Base-by-base conservation (phyloP, 192 early-diverging fungal species). In the Coemansia sp. region DNA sequence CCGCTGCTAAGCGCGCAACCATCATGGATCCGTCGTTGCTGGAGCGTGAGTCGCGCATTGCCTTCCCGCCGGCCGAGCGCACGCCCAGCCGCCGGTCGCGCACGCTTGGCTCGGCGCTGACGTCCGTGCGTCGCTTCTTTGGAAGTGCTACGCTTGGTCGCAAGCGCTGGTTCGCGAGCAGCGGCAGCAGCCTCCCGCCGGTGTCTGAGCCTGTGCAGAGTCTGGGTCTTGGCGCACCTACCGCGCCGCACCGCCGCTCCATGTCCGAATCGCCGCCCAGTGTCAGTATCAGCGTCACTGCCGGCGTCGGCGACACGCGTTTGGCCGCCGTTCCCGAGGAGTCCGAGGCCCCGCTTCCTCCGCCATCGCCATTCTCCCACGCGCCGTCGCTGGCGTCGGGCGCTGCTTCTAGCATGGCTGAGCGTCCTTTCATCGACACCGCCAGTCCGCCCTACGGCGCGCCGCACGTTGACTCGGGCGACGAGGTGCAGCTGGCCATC, bases 401-500 rank as follows among this genome's bases (percentile, higher is more conserved):
- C 5, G 58, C 67, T 51, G 63, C 60, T 11, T 40, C 63, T 41
- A 61, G 61, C 41, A 42, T 63, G 22, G 19, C 69, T 0, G 77
- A 66, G 46, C 19, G 19, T 21, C 74, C 65, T 32, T 76, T 76
- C 49, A 66, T 18, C 15, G 49, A 55, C n/a, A 51, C 26, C 6
- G 46, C 67, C 32, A 46, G 48, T 15, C 74, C 80, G 59, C 79
- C 79, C 19, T 83, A 83, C 37, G 81, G 81, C 39, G 45, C 75
- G 3, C 41, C 72, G 18, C 73, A 83, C 46, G 76, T 78, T 36
- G 81, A 83, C 61, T 70, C 68, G 51, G 89, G 90, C 21, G 94
- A 91, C 26, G 95, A 97, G 80, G 87, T 98, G 21, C 88, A 90
- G 41, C 90, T 97, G 77, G 86, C 88, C 15, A 88, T 98, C 22